Percentiles rank a stretch among this genome's conserved stretches.
These are phyloP conservation scores for Dendrobium catenatum DNA, from an alignment of 106 monocot species.

Conservation along the genomic window DNA sequence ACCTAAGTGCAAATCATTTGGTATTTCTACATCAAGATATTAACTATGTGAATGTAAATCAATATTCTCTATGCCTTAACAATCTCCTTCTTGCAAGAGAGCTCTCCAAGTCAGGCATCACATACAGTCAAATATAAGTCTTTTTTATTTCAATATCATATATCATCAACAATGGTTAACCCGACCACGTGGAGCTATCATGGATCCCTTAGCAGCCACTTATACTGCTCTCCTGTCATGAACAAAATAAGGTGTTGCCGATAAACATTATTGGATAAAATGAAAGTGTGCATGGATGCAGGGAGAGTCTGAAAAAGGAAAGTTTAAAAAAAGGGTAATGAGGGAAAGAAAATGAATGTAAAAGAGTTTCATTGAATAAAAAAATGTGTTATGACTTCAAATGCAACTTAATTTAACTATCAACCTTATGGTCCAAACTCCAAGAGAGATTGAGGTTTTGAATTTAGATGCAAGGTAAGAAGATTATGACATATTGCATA, in stretches of 20 bases:
- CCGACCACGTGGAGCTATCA: no score
- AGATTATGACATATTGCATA: neutral
- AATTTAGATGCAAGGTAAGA: neutral
- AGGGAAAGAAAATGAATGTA: neutral
- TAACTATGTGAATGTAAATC: neutral
- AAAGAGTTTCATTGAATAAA: neutral
- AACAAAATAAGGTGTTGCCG: neutral
- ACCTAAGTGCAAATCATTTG: neutral
- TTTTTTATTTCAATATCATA: no score
- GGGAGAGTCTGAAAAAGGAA: neutral
- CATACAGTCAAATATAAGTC: no score
- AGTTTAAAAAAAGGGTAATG: no score
- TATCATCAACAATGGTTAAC: no score
- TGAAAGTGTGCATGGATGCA: neutral
- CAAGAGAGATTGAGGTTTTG: neutral
- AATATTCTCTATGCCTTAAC: neutral
- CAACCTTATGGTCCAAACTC: neutral
- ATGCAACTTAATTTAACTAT: neutral
- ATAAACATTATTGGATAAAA: neutral
- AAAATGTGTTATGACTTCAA: neutral
- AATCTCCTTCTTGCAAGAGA: no score
- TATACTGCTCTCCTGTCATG: slow-evolving; percentile 61
- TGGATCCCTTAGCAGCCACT: slow-evolving; percentile 62
- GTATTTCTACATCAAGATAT: neutral
- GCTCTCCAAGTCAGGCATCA: no score